Percentiles rank a stretch among this genome's conserved stretches.
phyloP scores from a whole-genome alignment of 1,139 yeast species.

The Kodamaea suecica region DNA sequence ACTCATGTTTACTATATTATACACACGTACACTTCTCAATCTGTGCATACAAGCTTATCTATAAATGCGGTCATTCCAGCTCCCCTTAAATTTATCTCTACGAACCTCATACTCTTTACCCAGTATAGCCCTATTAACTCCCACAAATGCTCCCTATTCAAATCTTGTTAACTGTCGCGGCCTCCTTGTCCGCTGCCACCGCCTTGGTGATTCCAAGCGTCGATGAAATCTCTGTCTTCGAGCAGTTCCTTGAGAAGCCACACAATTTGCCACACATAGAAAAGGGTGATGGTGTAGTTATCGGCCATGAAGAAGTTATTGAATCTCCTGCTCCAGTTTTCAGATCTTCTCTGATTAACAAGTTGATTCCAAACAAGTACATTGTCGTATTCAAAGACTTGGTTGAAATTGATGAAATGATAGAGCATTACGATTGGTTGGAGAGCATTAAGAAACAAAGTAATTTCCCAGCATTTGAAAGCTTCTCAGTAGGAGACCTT shows the following conservation, averaged over 20 bases:
- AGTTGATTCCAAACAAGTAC: constrained; percentile 23
- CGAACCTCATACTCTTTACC: not conserved
- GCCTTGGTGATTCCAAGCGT: constrained; percentile 19
- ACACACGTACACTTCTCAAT: too few species aligned
- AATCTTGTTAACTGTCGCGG: constrained; percentile 6
- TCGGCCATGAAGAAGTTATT: not conserved
- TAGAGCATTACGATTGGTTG: constrained; percentile 15
- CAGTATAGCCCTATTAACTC: too few species aligned
- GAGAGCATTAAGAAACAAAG: not conserved
- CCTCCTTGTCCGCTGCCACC: constrained; percentile 10
- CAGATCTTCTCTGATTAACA: constrained; percentile 5
- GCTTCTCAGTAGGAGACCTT: constrained; percentile 13
- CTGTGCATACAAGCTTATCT: too few species aligned
- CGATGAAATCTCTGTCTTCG: constrained; percentile 13
- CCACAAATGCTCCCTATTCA: constrained; percentile 9
- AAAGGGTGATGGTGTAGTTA: constrained; percentile 4
- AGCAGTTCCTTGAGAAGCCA: constrained; percentile 9
- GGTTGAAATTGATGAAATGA: constrained; percentile 18
- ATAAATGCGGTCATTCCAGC: not conserved
- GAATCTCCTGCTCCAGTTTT: constrained; percentile 9
- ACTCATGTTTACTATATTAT: too few species aligned
- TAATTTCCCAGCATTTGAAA: not conserved
- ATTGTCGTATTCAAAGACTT: constrained; percentile 38
- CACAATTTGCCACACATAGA: constrained; percentile 6
- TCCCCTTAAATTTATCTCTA: too few species aligned